These are phyloP conservation scores for Leucosporidium scottii DNA, from an alignment of 768 basidiomycete species.

Conservation along the genomic window DNA sequence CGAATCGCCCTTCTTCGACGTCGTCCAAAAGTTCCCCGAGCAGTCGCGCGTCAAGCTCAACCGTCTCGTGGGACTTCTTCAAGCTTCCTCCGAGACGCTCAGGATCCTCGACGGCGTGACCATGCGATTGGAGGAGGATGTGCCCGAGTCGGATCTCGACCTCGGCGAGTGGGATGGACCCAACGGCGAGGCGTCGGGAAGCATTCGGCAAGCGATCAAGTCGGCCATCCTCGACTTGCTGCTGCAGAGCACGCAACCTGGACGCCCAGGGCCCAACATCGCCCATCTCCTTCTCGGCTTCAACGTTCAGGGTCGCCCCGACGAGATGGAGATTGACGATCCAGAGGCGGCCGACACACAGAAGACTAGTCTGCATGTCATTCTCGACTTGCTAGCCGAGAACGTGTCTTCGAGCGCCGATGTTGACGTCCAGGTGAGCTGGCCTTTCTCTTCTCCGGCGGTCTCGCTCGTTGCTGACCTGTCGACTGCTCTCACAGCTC, in stretches of 20 bases:
- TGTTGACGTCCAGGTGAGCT: slow-evolving; percentile 37
- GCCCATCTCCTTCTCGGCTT: slow-evolving; percentile 78
- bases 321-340: slow-evolving; percentile 40
- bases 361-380: slow-evolving; percentile 65
- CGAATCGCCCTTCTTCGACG: slow-evolving; percentile 53
- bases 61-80: slow-evolving; percentile 67
- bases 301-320: slow-evolving; percentile 44
- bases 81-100: slow-evolving; percentile 74
- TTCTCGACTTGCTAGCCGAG: slow-evolving; percentile 65
- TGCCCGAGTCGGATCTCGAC: slow-evolving; percentile 54
- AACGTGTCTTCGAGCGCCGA: slow-evolving; percentile 49
- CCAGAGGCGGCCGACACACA: slow-evolving; percentile 37
- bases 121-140: slow-evolving; percentile 57
- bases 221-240: slow-evolving; percentile 73
- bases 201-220: slow-evolving; percentile 58
- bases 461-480: background rate
- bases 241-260: slow-evolving; percentile 62
- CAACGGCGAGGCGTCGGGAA: slow-evolving; percentile 11
- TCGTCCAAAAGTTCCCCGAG: slow-evolving; percentile 43
- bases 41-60: slow-evolving; percentile 47
- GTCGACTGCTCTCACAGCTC: slow-evolving; percentile 25
- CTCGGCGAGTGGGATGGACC: slow-evolving; percentile 3
- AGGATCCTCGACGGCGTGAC: slow-evolving; percentile 75
- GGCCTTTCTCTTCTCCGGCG: background rate
- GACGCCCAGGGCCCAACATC: slow-evolving; percentile 65